A percentile compares a stretch with the other conserved stretches of the same genome.
Conservation (phyloP, 371 early-diverging fungal species). For the Rhizopus arrhizus region DNA sequence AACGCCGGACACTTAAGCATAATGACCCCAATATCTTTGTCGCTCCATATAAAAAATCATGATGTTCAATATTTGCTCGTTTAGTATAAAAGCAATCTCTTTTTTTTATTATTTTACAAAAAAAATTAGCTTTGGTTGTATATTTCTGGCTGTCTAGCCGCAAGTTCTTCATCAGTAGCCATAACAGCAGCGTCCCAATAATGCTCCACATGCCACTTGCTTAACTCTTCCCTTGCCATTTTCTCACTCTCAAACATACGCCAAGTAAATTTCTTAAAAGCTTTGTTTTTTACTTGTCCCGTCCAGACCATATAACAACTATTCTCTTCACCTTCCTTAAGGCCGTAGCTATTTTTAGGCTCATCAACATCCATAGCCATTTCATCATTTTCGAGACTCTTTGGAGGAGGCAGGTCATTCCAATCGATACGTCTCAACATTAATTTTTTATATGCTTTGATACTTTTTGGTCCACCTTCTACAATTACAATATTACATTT, state of each 20-base stretch:
- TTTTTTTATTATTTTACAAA: not conserved
- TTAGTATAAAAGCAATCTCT: not conserved
- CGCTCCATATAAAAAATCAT: too few relatives aligned
- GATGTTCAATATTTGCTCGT: too few relatives aligned
- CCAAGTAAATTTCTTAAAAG: constrained; percentile 80
- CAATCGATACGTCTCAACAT: constrained; percentile 96
- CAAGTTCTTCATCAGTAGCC: constrained; percentile 41
- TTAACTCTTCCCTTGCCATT: constrained; percentile 71
- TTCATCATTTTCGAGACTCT: constrained; percentile 44
- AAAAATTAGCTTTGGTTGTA: constrained; percentile 3
- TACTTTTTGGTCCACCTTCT: constrained; percentile 90
- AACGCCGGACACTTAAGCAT: too few relatives aligned
- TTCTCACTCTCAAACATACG: constrained; percentile 75
- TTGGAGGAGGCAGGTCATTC: constrained; percentile 61
- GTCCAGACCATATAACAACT: constrained; percentile 92
- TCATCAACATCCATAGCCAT: constrained; percentile 42
- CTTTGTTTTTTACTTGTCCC: constrained; percentile 76
- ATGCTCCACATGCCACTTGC: constrained; percentile 68
- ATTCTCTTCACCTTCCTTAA: constrained; percentile 60
- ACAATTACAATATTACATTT: constrained; percentile 84
- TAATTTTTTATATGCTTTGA: constrained; percentile 91
- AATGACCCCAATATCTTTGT: too few relatives aligned
- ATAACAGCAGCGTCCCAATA: constrained; percentile 82
- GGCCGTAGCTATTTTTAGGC: constrained; percentile 10
- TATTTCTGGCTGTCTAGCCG: constrained; percentile 41